Percentiles rank a stretch among this genome's conserved stretches.
Evolutionary conservation across 208 protist genomes (phyloP).

Genomic region (Balamuthia mandrillaris): DNA sequence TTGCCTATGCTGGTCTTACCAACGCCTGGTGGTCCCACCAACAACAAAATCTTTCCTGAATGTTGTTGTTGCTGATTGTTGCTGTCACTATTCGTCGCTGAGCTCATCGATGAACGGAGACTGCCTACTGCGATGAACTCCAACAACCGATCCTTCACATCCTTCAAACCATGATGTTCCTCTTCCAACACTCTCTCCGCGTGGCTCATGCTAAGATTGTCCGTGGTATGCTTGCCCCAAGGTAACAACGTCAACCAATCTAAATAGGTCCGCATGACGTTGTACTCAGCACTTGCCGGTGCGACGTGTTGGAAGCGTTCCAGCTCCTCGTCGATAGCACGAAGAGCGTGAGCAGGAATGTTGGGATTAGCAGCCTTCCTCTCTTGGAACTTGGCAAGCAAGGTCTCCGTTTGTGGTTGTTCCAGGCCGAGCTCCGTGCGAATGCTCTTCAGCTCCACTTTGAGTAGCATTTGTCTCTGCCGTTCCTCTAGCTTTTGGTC

Average conservation of each 20-base stretch:
- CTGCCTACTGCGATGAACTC: constrained; percentile 82
- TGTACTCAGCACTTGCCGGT: not conserved
- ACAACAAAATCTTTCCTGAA: constrained; percentile 82
- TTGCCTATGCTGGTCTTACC: constrained; percentile 80
- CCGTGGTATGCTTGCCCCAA: constrained; percentile 67
- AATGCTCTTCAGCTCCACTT: too few species aligned
- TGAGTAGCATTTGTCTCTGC: too few species aligned
- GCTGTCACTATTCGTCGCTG: not conserved
- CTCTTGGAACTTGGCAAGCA: too few species aligned
- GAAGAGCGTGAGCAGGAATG: too few species aligned
- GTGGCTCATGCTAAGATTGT: constrained; percentile 71
- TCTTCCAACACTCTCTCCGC: constrained; percentile 55
- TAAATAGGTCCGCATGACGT: constrained; percentile 79
- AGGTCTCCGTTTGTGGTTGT: too few species aligned
- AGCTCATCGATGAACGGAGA: constrained; percentile 54
- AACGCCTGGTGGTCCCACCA: constrained; percentile 78
- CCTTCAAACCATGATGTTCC: constrained; percentile 81
- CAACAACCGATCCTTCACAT: constrained; percentile 83
- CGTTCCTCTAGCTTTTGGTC: too few species aligned
- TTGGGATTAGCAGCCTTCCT: too few species aligned
- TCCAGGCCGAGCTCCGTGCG: too few species aligned
- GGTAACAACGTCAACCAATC: constrained; percentile 79
- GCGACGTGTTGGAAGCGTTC: too few species aligned
- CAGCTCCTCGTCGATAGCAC: too few species aligned
- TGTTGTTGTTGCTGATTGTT: not conserved